These are phyloP conservation scores for Basipetospora chlamydospora DNA, from an alignment of 2,329 filamentous ascomycete genomes.

Conservation along the genomic window DNA sequence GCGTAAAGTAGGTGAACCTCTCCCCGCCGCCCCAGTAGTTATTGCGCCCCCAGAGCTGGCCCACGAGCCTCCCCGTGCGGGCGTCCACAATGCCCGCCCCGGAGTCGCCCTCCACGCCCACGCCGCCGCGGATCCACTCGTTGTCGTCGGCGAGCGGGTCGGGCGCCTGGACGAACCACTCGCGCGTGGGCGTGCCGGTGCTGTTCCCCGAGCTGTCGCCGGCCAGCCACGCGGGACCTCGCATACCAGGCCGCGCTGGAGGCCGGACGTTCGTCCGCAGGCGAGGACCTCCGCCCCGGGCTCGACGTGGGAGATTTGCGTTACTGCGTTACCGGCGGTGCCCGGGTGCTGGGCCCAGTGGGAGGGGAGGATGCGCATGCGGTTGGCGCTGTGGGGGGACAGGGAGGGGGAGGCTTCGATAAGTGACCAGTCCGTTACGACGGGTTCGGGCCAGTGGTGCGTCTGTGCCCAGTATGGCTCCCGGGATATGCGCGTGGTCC, in stretches of 20 bases:
- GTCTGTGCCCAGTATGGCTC: conserved; percentile 29
- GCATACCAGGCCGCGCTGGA: conserved; percentile 25
- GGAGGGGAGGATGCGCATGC: conserved; percentile 18
- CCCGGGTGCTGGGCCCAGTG: conserved; percentile 9
- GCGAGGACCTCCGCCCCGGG: conserved; percentile 23
- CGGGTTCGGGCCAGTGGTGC: conserved; percentile 22
- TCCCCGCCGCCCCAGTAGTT: conserved; percentile 26
- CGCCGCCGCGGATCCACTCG: conserved; percentile 29
- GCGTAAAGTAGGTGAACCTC: conserved; percentile 27
- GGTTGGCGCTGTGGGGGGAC: too few relatives aligned
- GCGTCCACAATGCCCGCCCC: conserved; percentile 28
- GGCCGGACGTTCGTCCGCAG: conserved; percentile 28
- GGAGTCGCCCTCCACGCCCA: conserved; percentile 29
- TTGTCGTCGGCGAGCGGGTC: conserved; percentile 23
- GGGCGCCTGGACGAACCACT: conserved; percentile 31
- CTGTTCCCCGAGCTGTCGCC: conserved; percentile 17
- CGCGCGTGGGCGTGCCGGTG: conserved; percentile 25
- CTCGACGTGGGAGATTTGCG: conserved; percentile 14
- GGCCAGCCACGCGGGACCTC: conserved; percentile 18
- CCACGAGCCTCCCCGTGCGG: conserved; percentile 22
- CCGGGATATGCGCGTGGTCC: conserved; percentile 27
- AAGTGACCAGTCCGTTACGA: conserved; percentile 30
- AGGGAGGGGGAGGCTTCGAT: too few relatives aligned
- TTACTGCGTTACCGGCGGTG: conserved; percentile 18
- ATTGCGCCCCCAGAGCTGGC: conserved; percentile 30